Base-by-base conservation (phyloP, 495 filamentous ascomycete genomes). In the Talaromyces liani region DNA sequence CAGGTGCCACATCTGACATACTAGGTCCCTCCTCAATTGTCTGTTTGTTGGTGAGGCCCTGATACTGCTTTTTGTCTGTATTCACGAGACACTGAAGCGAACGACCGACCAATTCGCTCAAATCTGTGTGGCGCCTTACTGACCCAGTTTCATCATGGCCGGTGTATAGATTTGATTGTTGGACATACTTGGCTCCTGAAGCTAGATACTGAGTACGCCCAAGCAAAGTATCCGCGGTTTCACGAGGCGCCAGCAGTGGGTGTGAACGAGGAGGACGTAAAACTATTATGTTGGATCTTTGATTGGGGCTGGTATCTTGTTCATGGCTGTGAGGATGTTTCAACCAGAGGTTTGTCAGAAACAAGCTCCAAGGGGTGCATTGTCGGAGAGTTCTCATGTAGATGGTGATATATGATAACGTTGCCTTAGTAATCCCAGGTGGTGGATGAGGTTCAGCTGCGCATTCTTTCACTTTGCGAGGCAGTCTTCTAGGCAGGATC, bases 1-100 rank as follows among this genome's bases (percentile, higher is more conserved):
- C 67, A 16, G 79, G 79, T 1, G 69, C 71, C 4, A 77, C 67
- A 2, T 64, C 39, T 0, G 67, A 66, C 20, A 81, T 62, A 49
- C 59, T 69, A 22, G 64, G 58, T 4, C 65, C 58, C n/a, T 60
- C 45, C 18, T 60, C 41, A 18, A 66, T 61, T 7, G 58, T 62
- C 45, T 14, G 61, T 54, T 16, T 47, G 10, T 63, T n/a, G 22
- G 57, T 27, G 12, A 69, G 2, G 4, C 45, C 53, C 60, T 51
- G 61, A 22, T 10, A 27, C 51, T 22, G 33, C 25, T 31, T 16
- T 9, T 18, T 8, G 16, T 56, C 10, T 27, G 7, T 22, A 27
- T 14, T 16, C 10, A 78, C 56, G 29, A 79, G 64, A 12, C 51
- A 65, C 27, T 62, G 69, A 9, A 80, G 60, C 4, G 69, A 75